These are phyloP conservation scores for Hanseniaspora taiwanica DNA, from an alignment of 805 yeast genomes.

Conservation along the genomic window DNA sequence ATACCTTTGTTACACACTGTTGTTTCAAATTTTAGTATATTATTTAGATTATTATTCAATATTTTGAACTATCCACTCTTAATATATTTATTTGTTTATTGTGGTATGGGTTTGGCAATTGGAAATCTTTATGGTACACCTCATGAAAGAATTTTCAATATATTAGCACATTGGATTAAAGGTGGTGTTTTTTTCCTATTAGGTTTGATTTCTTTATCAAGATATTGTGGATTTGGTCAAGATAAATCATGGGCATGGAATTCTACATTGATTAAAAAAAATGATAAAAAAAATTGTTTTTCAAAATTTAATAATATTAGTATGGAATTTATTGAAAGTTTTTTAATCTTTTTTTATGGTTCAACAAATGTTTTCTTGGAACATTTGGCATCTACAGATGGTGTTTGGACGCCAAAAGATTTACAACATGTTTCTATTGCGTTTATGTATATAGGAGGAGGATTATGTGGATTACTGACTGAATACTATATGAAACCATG, in stretches of 20 bases:
- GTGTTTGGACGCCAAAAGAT: constrained; percentile 81
- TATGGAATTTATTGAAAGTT: constrained; percentile 77
- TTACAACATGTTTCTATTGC: constrained; percentile 86
- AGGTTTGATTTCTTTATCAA: constrained; percentile 70
- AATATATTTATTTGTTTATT: constrained; percentile 41
- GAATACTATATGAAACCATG: constrained; percentile 55
- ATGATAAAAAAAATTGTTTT: constrained; percentile 2
- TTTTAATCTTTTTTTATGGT: constrained; percentile 78
- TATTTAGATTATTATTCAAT: constrained; percentile 29
- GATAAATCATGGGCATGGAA: constrained; percentile 91
- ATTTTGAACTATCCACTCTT: constrained; percentile 54
- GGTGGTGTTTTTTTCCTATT: constrained; percentile 77
- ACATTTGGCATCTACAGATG: constrained; percentile 67
- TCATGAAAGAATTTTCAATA: constrained; percentile 45
- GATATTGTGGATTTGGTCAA: constrained; percentile 74
- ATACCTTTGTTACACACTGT: constrained; percentile 13
- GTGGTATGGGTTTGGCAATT: constrained; percentile 44
- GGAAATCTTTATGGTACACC: constrained; percentile 62
- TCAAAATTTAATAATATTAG: constrained; percentile 39
- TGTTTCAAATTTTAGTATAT: constrained; percentile 13
- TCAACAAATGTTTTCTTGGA: constrained; percentile 81
- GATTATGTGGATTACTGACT: constrained; percentile 75
- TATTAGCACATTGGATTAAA: constrained; percentile 90
- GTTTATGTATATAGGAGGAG: constrained; percentile 82
- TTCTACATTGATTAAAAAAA: constrained; percentile 19